Conservation (phyloP, 2,329 filamentous ascomycete genomes). For the Chaetomium sp. region DNA sequence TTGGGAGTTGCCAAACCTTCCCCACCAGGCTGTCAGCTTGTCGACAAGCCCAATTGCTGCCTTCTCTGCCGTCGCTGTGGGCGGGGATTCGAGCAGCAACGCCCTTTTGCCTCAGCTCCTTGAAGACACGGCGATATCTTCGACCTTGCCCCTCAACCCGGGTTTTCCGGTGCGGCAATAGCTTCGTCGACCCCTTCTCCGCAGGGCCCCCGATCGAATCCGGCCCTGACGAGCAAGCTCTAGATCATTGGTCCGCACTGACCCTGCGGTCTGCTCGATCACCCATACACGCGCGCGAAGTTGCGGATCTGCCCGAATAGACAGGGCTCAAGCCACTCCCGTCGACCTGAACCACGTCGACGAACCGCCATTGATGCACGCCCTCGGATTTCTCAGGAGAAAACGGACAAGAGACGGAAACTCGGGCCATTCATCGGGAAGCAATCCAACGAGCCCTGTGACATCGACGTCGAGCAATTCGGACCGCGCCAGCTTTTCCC, state of each 20-base stretch:
- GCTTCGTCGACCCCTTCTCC: too few relatives aligned
- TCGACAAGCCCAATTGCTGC: too few relatives aligned
- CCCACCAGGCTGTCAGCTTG: too few relatives aligned
- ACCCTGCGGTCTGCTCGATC: too few relatives aligned
- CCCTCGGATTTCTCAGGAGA: conserved; percentile 79
- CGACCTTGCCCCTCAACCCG: background rate
- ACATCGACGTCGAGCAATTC: conserved; percentile 1
- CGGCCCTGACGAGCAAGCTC: conserved; percentile 9
- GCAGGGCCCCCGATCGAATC: background rate
- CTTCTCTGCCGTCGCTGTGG: too few relatives aligned
- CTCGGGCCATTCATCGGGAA: conserved; percentile 60
- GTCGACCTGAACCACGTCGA: conserved; percentile 13
- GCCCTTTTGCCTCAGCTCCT: too few relatives aligned
- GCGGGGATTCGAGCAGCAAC: too few relatives aligned
- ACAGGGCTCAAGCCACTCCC: conserved; percentile 22
- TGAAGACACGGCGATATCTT: too few relatives aligned
- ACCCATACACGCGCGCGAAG: too few relatives aligned
- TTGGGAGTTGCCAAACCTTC: too few relatives aligned
- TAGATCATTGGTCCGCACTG: conserved; percentile 19
- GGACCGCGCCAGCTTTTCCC: conserved; percentile 32
- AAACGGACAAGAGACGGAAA: conserved; percentile 93
- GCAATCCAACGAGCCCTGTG: conserved; percentile 57
- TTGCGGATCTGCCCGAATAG: conserved; percentile 16
- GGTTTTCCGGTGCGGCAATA: too few relatives aligned
- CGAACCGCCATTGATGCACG: conserved; percentile 53